A percentile compares a stretch with the other conserved stretches of the same genome.
Evolutionary conservation across 495 filamentous ascomycete genomes (phyloP).

Genomic region (Hamigera avellanea): DNA sequence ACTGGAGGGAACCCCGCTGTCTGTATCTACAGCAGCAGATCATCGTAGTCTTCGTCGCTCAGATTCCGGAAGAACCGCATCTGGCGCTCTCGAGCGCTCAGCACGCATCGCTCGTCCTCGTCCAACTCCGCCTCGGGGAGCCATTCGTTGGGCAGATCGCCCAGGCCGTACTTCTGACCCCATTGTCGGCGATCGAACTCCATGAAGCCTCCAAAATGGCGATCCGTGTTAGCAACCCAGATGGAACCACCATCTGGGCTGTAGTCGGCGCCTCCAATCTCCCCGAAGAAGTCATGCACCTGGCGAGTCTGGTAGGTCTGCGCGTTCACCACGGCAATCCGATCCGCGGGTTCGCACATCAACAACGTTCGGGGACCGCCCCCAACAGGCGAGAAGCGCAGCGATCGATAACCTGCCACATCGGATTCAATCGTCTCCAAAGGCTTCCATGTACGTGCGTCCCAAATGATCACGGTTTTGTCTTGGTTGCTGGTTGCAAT

Average conservation of each 20-base stretch:
- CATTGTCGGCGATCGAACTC: slow-evolving; percentile 53
- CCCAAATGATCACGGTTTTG: slow-evolving; percentile 72
- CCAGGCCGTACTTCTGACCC: slow-evolving; percentile 18
- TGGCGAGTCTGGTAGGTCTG: slow-evolving; percentile 55
- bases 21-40: slow-evolving; percentile 22
- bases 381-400: slow-evolving; percentile 75
- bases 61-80: slow-evolving; percentile 23
- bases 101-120: slow-evolving; percentile 22
- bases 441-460: slow-evolving; percentile 60
- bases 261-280: slow-evolving; percentile 68
- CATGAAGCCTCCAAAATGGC: slow-evolving; percentile 67
- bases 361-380: slow-evolving; percentile 62
- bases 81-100: slow-evolving; percentile 20
- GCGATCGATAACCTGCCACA: slow-evolving; percentile 64
- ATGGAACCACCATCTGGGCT: slow-evolving; percentile 60
- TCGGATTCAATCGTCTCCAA: slow-evolving; percentile 58
- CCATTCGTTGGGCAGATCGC: slow-evolving; percentile 28
- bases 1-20: too few species aligned
- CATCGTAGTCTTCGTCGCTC: slow-evolving; percentile 24
- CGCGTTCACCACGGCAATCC: slow-evolving; percentile 68
- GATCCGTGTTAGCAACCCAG: slow-evolving; percentile 65
- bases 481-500: slow-evolving; percentile 91
- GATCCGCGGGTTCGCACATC: slow-evolving; percentile 75
- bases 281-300: slow-evolving; percentile 75
- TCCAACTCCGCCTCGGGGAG: slow-evolving; percentile 21